Evolutionary conservation across 306 rosid species (phyloP).

Genomic region (Cucumis cinereus): DNA sequence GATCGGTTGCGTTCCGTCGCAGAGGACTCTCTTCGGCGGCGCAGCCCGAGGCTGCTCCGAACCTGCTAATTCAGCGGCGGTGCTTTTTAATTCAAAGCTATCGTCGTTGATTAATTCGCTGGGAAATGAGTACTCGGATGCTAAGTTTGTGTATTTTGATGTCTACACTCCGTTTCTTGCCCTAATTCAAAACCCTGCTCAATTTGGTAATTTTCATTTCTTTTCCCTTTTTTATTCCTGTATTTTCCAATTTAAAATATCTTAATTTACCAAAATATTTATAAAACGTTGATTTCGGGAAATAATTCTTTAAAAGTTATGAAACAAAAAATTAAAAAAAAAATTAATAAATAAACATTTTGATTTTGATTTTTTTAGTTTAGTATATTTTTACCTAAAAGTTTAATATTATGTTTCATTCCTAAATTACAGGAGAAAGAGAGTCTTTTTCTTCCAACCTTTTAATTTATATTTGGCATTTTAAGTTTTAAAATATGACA

Average conservation of each 20-base stretch:
- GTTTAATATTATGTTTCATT: too few species aligned
- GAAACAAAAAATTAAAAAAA: too few species aligned
- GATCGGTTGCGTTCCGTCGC: conserved; percentile 59
- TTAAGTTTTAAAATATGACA: too few species aligned
- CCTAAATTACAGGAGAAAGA: too few species aligned
- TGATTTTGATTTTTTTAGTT: too few species aligned
- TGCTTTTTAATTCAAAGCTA: conserved; percentile 52
- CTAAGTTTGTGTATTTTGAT: conserved; percentile 55
- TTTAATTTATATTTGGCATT: too few species aligned
- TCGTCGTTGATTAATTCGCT: conserved; percentile 20
- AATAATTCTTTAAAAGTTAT: too few species aligned
- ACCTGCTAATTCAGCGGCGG: conserved; percentile 36
- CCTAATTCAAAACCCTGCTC: conserved; percentile 32
- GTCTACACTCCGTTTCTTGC: conserved; percentile 21
- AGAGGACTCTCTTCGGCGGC: conserved; percentile 50
- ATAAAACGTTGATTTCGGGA: too few species aligned
- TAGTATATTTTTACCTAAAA: too few species aligned
- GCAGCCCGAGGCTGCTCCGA: conserved; percentile 26
- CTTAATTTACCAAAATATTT: too few species aligned
- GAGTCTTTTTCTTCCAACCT: too few species aligned
- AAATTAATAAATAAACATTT: too few species aligned
- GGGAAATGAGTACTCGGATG: conserved; percentile 15
- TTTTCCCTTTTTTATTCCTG: not conserved
- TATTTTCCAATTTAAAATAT: not conserved
- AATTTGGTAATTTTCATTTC: conserved; percentile 29